phyloP scores from a whole-genome alignment of 176 grass and related monocot species.

The Thinopyrum elongatum region DNA sequence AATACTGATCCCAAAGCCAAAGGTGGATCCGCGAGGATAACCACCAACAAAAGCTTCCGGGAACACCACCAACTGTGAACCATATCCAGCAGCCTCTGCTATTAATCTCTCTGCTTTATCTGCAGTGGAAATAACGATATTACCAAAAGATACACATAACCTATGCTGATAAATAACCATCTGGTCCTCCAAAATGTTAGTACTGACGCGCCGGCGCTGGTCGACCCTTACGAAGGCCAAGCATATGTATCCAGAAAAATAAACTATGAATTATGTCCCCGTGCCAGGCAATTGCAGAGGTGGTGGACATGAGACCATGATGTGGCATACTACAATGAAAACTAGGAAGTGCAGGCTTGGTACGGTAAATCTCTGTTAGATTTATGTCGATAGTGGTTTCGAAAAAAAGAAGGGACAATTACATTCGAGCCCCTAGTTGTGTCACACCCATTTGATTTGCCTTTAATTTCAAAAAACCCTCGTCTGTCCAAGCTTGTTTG shows the following conservation, averaged over 20 bases:
- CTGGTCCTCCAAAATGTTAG: neutral
- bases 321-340: neutral
- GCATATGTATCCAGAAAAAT: neutral
- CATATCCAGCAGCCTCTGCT: slow-evolving; percentile 75
- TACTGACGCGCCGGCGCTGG: too few relatives aligned
- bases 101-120: slow-evolving; percentile 92
- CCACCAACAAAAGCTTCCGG: slow-evolving; percentile 91
- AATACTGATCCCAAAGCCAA: slow-evolving; percentile 56
- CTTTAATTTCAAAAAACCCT: too few relatives aligned
- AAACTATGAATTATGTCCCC: neutral
- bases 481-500: too few relatives aligned
- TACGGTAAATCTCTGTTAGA: neutral
- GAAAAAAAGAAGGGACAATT: too few relatives aligned
- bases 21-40: slow-evolving; percentile 88
- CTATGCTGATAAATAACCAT: neutral
- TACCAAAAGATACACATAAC: neutral
- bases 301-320: neutral
- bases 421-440: too few relatives aligned
- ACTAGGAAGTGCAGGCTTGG: neutral
- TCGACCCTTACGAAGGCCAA: too few relatives aligned
- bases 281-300: neutral
- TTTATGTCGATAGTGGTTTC: neutral
- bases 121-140: slow-evolving; percentile 34
- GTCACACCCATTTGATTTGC: too few relatives aligned
- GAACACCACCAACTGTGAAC: slow-evolving; percentile 88